These are phyloP conservation scores for Vicia faba DNA, from an alignment of 306 rosid species.

Conservation along the genomic window DNA sequence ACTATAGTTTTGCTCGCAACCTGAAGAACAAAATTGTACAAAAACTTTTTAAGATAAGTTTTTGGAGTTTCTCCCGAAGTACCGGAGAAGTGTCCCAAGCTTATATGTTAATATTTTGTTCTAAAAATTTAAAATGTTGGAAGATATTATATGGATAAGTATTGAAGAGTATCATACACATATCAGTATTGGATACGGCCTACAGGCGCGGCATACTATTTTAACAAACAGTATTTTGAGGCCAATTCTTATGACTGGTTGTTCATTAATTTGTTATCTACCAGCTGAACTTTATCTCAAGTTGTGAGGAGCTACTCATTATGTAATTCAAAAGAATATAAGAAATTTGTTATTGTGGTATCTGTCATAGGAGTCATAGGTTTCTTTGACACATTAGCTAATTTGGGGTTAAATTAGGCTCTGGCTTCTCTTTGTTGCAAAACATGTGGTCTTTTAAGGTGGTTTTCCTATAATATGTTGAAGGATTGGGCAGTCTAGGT, in stretches of 20 bases:
- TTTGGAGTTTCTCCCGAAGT: not conserved
- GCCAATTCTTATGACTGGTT: constrained; percentile 2
- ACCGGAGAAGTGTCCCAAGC: not conserved
- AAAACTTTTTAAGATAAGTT: not conserved
- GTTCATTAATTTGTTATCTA: constrained; percentile 16
- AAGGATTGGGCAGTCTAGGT: constrained; percentile 23
- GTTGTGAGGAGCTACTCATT: constrained; percentile 18
- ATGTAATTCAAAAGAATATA: not conserved
- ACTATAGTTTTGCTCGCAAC: not conserved
- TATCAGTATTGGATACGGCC: not conserved
- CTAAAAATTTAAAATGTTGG: not conserved
- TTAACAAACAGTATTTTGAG: constrained; percentile 10
- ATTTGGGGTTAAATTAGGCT: not conserved
- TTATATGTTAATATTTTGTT: not conserved
- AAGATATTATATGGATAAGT: not conserved
- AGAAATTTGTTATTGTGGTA: constrained; percentile 22
- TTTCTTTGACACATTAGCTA: not conserved
- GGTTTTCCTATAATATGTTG: not conserved
- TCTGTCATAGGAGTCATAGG: constrained; percentile 1
- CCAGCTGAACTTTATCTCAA: constrained; percentile 13
- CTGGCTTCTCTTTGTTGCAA: constrained; percentile 19
- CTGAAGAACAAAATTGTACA: not conserved
- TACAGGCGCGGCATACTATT: not conserved
- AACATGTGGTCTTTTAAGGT: not conserved
- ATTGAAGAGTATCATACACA: not conserved